A percentile compares a stretch with the other conserved stretches of the same genome.
These are phyloP conservation scores for Senecio squalidus DNA, from an alignment of 140 eudicot species.

Conservation along the genomic window DNA sequence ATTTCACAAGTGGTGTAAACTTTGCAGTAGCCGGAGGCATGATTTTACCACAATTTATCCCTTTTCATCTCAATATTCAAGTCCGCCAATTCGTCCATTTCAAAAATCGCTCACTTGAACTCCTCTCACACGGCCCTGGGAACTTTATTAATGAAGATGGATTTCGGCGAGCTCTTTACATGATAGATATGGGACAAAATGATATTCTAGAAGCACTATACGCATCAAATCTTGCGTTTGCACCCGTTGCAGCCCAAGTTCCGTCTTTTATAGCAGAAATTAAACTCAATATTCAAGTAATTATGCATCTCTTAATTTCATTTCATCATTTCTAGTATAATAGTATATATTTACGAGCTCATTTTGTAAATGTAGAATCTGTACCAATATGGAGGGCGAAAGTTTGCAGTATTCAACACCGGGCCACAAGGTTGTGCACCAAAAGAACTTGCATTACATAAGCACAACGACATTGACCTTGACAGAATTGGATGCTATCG, in stretches of 20 bases:
- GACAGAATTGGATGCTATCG: conserved; percentile 54
- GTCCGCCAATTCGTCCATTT: conserved; percentile 41
- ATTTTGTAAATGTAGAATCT: conserved; percentile 30
- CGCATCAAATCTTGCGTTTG: conserved; percentile 34
- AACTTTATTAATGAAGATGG: conserved; percentile 24
- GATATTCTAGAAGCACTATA: conserved; percentile 35
- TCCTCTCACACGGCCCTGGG: conserved; percentile 28
- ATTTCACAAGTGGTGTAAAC: conserved; percentile 44
- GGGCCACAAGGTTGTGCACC: conserved; percentile 66
- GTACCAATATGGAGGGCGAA: conserved; percentile 44
- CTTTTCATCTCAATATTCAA: conserved; percentile 42
- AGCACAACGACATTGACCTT: conserved; percentile 29
- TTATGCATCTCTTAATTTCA: neutral
- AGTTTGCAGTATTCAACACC: conserved; percentile 54
- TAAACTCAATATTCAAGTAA: conserved; percentile 35
- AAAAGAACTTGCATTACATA: conserved; percentile 45
- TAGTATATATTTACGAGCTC: neutral
- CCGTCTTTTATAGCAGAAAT: conserved; percentile 39
- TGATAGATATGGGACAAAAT: conserved; percentile 58
- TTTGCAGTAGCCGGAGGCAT: conserved; percentile 56
- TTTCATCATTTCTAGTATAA: neutral
- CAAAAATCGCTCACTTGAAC: conserved; percentile 38
- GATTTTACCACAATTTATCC: conserved; percentile 28
- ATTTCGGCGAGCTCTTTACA: conserved; percentile 40
- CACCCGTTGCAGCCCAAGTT: conserved; percentile 34